Evolutionary conservation across 1,139 yeast species (phyloP).

Genomic region (Candida tetrigidarum): DNA sequence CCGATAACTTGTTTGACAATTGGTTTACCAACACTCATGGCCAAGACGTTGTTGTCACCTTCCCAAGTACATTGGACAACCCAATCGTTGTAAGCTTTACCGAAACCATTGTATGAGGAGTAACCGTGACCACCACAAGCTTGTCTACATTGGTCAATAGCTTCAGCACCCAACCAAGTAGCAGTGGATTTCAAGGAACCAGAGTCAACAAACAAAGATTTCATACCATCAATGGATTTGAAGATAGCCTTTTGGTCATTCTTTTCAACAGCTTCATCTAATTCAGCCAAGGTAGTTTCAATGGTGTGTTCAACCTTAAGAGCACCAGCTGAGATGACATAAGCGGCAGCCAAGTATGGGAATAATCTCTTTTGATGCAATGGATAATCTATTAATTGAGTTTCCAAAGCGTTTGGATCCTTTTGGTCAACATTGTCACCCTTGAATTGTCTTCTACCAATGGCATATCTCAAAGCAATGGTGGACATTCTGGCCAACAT

Average conservation of each 20-base stretch:
- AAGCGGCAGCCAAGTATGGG: slow-evolving; percentile 49
- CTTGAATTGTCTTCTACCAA: slow-evolving; percentile 51
- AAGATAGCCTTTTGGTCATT: slow-evolving; percentile 41
- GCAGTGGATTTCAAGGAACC: slow-evolving; percentile 52
- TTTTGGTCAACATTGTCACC: slow-evolving; percentile 26
- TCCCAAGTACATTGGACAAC: slow-evolving; percentile 59
- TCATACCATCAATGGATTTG: slow-evolving; percentile 43
- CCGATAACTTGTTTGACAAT: slow-evolving; percentile 39
- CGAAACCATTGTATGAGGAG: slow-evolving; percentile 51
- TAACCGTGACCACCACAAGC: slow-evolving; percentile 59
- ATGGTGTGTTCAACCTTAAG: slow-evolving; percentile 38
- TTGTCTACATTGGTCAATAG: slow-evolving; percentile 53
- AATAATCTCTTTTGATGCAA: slow-evolving; percentile 51
- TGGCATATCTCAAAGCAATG: slow-evolving; percentile 49
- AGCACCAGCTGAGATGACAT: slow-evolving; percentile 47
- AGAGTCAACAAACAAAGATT: slow-evolving; percentile 50
- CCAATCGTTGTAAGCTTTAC: slow-evolving; percentile 53
- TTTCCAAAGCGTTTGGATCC: slow-evolving; percentile 32
- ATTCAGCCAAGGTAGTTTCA: slow-evolving; percentile 30
- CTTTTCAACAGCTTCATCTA: slow-evolving; percentile 40
- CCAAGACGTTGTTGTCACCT: slow-evolving; percentile 56
- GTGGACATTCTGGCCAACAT: slow-evolving; percentile 46
- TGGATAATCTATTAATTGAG: slow-evolving; percentile 50
- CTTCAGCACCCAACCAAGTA: slow-evolving; percentile 53
- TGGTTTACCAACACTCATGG: slow-evolving; percentile 51